These are phyloP conservation scores for Naganishia onofrii DNA, from an alignment of 768 basidiomycete genomes.

Conservation along the genomic window DNA sequence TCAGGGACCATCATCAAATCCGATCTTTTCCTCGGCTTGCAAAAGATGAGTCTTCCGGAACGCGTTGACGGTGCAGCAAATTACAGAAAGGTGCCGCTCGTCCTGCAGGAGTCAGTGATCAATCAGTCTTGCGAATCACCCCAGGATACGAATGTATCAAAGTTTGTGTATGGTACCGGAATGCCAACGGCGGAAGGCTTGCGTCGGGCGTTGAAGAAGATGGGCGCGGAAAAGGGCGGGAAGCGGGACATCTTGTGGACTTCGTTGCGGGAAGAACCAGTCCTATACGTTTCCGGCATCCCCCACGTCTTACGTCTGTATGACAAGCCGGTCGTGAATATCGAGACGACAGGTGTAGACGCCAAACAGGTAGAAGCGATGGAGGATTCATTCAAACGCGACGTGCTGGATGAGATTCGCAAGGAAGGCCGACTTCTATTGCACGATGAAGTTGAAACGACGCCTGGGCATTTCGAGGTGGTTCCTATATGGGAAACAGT, in stretches of 20 bases:
- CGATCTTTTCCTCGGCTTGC: slow-evolving; percentile 59
- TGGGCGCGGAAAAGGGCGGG: slow-evolving; percentile 78
- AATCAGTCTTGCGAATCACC: slow-evolving; percentile 28
- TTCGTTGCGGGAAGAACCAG: slow-evolving; percentile 93
- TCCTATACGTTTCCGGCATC: slow-evolving; percentile 74
- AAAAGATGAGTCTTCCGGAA: slow-evolving; percentile 94
- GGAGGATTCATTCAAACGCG: slow-evolving; percentile 81
- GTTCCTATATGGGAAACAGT: slow-evolving; percentile 94
- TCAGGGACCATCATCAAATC: slow-evolving; percentile 68
- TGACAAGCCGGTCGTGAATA: slow-evolving; percentile 84
- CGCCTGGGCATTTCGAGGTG: slow-evolving; percentile 82
- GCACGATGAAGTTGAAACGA: slow-evolving; percentile 93
- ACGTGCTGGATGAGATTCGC: slow-evolving; percentile 78
- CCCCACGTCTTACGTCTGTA: slow-evolving; percentile 64
- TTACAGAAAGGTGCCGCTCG: slow-evolving; percentile 75
- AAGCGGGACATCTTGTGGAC: slow-evolving; percentile 82
- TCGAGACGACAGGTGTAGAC: slow-evolving; percentile 92
- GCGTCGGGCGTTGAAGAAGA: slow-evolving; percentile 70
- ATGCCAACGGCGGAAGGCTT: slow-evolving; percentile 57
- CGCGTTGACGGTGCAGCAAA: slow-evolving; percentile 93
- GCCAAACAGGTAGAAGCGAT: slow-evolving; percentile 85
- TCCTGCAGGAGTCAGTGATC: slow-evolving; percentile 26
- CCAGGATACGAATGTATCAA: slow-evolving; percentile 56
- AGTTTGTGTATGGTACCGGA: slow-evolving; percentile 57
- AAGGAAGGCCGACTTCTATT: slow-evolving; percentile 74